Conservation (phyloP, 2,329 filamentous ascomycete genomes). For the Penicillium sp. region DNA sequence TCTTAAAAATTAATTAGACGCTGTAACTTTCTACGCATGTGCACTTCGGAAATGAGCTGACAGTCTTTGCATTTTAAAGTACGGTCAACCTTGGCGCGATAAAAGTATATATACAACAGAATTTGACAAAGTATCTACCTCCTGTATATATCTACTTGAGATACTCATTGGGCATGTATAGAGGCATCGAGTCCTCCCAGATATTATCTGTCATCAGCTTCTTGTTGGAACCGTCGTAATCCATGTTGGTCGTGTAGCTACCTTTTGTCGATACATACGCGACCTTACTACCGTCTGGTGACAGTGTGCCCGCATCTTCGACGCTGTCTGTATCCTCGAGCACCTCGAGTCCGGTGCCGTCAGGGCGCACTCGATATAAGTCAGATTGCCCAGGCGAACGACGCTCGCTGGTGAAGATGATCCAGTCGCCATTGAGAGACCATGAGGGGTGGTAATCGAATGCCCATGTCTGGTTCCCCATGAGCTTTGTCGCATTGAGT, state of each 20-base stretch:
- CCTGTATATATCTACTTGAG: too few species aligned
- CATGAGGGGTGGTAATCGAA: conserved; percentile 41
- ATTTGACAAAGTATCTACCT: too few species aligned
- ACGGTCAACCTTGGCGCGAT: too few species aligned
- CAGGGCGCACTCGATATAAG: conserved; percentile 36
- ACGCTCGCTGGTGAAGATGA: conserved; percentile 43
- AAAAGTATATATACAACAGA: too few species aligned
- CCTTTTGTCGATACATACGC: conserved; percentile 42
- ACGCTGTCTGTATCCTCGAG: conserved; percentile 35
- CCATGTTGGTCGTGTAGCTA: conserved; percentile 42
- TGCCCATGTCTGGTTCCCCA: not conserved
- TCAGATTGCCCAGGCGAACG: conserved; percentile 42
- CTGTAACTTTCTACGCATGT: too few species aligned
- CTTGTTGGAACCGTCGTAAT: conserved; percentile 39
- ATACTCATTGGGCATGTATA: conserved; percentile 19
- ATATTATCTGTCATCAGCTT: conserved; percentile 26
- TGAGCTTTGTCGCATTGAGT: not conserved
- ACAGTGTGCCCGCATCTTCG: conserved; percentile 39
- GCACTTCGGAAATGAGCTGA: too few species aligned
- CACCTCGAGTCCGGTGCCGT: conserved; percentile 37
- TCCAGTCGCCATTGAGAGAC: conserved; percentile 40
- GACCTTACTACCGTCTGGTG: conserved; percentile 37
- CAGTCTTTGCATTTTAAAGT: too few species aligned
- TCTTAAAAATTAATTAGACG: too few species aligned
- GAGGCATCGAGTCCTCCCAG: conserved; percentile 34